phyloP scores from a whole-genome alignment of 352 stramenopile species.

The Thalassiosira delicatula region DNA sequence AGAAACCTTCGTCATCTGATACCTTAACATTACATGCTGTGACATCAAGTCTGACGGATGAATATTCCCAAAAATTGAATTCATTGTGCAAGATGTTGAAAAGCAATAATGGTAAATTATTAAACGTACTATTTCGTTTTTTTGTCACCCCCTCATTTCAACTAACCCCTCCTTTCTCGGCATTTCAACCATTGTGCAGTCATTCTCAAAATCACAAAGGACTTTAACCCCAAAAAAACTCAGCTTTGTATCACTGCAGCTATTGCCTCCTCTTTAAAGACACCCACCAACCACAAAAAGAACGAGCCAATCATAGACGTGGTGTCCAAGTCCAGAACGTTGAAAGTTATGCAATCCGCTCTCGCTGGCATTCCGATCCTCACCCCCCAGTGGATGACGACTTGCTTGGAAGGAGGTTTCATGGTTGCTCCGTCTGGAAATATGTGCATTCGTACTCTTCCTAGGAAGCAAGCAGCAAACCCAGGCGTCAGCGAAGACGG shows the following conservation, averaged over 20 bases:
- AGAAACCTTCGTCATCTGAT: slow-evolving; percentile 29
- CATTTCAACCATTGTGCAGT: slow-evolving; percentile 39
- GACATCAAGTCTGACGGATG: slow-evolving; percentile 66
- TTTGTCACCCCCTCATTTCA: neutral
- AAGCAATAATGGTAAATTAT: slow-evolving; percentile 57
- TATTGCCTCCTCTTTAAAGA: slow-evolving; percentile 17
- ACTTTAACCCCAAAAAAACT: slow-evolving; percentile 69
- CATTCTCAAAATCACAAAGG: slow-evolving; percentile 66
- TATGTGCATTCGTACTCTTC: slow-evolving; percentile 66
- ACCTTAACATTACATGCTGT: slow-evolving; percentile 47
- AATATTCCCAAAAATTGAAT: slow-evolving; percentile 48
- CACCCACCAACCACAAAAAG: slow-evolving; percentile 8
- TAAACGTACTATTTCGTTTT: too few species aligned
- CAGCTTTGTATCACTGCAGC: slow-evolving; percentile 66
- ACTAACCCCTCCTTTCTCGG: slow-evolving; percentile 7
- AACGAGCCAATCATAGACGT: slow-evolving; percentile 27
- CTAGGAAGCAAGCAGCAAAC: slow-evolving; percentile 30
- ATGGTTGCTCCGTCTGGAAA: slow-evolving; percentile 40
- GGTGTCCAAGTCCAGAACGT: slow-evolving; percentile 62
- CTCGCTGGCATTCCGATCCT: slow-evolving; percentile 78
- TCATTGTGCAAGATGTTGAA: slow-evolving; percentile 56
- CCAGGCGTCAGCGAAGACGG: slow-evolving; percentile 1
- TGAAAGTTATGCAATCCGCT: slow-evolving; percentile 76
- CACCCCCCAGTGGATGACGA: slow-evolving; percentile 64
- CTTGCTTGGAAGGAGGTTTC: slow-evolving; percentile 47